Percentiles rank a stretch among this genome's conserved stretches.
Conservation (phyloP, 2,329 filamentous ascomycete genomes). For the Pestalotiopsis sp. region DNA sequence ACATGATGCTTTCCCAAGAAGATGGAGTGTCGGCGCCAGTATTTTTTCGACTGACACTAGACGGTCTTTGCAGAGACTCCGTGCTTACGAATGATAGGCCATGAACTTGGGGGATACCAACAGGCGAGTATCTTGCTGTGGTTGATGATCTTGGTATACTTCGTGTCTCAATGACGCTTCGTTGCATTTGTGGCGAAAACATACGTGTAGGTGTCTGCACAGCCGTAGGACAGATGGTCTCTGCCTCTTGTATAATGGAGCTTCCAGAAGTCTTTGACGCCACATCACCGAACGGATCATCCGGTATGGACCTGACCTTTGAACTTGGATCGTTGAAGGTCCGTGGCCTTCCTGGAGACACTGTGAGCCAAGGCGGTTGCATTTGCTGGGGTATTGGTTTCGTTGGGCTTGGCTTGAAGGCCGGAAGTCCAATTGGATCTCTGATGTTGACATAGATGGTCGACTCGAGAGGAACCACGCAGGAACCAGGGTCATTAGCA, state of each 20-base stretch:
- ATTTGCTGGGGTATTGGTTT: slow-evolving; percentile 54
- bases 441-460: slow-evolving; percentile 50
- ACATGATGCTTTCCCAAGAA: neutral
- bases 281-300: slow-evolving; percentile 22
- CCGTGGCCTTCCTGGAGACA: slow-evolving; percentile 21
- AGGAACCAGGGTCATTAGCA: slow-evolving; percentile 17
- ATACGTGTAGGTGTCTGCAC: neutral
- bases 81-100: slow-evolving; percentile 33
- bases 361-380: slow-evolving; percentile 24
- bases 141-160: neutral
- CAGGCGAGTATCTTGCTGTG: neutral
- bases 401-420: slow-evolving; percentile 47
- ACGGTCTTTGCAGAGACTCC: slow-evolving; percentile 40
- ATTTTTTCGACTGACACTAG: slow-evolving; percentile 13
- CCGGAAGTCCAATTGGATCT: slow-evolving; percentile 46
- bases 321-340: slow-evolving; percentile 10
- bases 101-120: slow-evolving; percentile 17
- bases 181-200: slow-evolving; percentile 1
- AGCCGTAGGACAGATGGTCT: slow-evolving; percentile 18
- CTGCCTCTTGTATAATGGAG: neutral
- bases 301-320: slow-evolving; percentile 25
- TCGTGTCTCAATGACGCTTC: neutral
- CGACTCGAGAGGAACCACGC: slow-evolving; percentile 27
- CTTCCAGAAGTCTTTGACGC: neutral
- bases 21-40: neutral